These are phyloP conservation scores for Citrus unshiu DNA, from an alignment of 345 rosid genomes.

Conservation along the genomic window DNA sequence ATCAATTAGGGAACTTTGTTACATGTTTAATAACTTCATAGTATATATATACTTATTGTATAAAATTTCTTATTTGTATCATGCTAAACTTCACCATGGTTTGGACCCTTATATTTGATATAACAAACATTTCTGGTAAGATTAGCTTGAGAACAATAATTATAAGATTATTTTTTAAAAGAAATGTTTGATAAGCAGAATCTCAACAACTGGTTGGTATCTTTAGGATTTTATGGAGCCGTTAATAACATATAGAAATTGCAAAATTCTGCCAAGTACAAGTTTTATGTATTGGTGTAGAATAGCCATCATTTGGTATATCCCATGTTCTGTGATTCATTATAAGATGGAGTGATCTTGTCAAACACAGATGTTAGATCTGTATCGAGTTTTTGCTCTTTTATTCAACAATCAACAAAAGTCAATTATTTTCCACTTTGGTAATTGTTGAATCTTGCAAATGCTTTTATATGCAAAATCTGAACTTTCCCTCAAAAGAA, in stretches of 20 bases:
- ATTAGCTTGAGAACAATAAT: background rate
- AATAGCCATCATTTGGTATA: background rate
- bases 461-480: background rate
- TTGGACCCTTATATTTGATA: background rate
- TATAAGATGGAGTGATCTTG: background rate
- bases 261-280: background rate
- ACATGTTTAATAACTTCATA: background rate
- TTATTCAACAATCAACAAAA: background rate
- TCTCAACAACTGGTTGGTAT: background rate
- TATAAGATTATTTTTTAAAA: background rate
- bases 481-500: background rate
- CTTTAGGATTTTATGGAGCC: background rate
- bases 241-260: background rate
- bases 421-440: background rate
- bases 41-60: background rate
- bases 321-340: background rate
- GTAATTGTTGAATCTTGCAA: background rate
- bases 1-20: background rate
- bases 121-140: background rate
- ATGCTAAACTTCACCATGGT: background rate
- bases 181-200: background rate
- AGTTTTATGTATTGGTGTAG: background rate
- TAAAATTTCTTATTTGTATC: background rate
- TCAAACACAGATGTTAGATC: background rate
- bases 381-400: background rate